Conservation (phyloP, 805 yeast genomes). For the Clavispora fructus region DNA sequence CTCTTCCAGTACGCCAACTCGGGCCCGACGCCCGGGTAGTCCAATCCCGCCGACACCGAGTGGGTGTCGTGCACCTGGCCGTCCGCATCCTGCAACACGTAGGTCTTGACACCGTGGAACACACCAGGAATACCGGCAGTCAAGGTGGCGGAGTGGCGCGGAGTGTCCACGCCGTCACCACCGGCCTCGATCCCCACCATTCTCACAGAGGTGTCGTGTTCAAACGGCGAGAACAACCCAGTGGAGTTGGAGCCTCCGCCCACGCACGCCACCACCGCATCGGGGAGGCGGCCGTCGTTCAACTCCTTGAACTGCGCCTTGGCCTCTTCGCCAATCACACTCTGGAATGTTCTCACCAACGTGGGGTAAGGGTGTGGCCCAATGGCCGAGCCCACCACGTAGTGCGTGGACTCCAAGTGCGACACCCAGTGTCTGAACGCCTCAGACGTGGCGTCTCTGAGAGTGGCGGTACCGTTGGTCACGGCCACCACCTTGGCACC, state of each 20-base stretch:
- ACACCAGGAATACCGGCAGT: constrained; percentile 97
- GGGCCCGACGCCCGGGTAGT: constrained; percentile 99
- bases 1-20: constrained; percentile 94
- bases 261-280: constrained; percentile 95
- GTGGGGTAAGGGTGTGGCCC: constrained; percentile 99
- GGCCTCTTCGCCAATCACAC: constrained; percentile 93
- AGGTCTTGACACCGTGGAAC: constrained; percentile 95
- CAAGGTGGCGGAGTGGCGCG: constrained; percentile 88
- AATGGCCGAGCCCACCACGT: constrained; percentile 95
- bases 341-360: constrained; percentile 95
- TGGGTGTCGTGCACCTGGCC: constrained; percentile 98
- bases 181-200: constrained; percentile 97
- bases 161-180: constrained; percentile 91
- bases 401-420: constrained; percentile 79
- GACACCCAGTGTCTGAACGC: constrained; percentile 97
- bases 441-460: constrained; percentile 97
- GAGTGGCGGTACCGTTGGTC: constrained; percentile 88
- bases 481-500: constrained; percentile 96
- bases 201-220: constrained; percentile 69
- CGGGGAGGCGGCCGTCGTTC: constrained; percentile 81
- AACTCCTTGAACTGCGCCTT: constrained; percentile 80
- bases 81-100: constrained; percentile 82
- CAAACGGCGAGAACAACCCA: constrained; percentile 94
- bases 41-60: constrained; percentile 97
- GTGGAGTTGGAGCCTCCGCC: constrained; percentile 99